Conservation (phyloP, 2,329 filamentous ascomycete species). For the Byssoonygena ceratinophila region DNA sequence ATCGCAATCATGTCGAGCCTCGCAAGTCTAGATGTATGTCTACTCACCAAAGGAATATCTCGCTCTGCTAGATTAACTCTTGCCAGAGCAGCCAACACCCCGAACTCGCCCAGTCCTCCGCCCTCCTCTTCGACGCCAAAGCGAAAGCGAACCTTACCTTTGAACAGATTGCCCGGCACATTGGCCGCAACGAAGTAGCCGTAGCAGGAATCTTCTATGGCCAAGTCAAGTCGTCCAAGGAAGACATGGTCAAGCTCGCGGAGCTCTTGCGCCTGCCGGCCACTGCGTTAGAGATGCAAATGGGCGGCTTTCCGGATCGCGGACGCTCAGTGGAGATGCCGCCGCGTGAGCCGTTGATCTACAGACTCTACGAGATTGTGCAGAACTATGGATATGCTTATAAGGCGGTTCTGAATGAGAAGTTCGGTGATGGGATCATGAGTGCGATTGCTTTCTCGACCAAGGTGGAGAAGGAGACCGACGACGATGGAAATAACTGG, state of each 20-base stretch:
- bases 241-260: constrained; percentile 59
- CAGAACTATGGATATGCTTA: constrained; percentile 96
- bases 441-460: constrained; percentile 86
- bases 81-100: constrained; percentile 40
- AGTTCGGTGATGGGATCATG: constrained; percentile 92
- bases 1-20: constrained; percentile 7
- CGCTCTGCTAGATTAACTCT: not conserved
- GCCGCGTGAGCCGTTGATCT: constrained; percentile 75
- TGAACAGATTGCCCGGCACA: constrained; percentile 60
- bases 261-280: constrained; percentile 52
- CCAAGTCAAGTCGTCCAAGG: constrained; percentile 60
- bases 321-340: constrained; percentile 73
- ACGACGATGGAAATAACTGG: constrained; percentile 70
- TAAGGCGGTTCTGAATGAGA: constrained; percentile 91
- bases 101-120: constrained; percentile 59
- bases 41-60: not conserved
- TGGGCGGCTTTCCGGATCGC: constrained; percentile 68
- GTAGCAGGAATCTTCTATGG: constrained; percentile 86
- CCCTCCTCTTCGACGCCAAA: constrained; percentile 71
- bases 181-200: constrained; percentile 73
- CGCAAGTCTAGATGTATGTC: constrained; percentile 12
- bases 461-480: constrained; percentile 86
- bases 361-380: constrained; percentile 84
- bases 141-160: constrained; percentile 65
- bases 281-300: constrained; percentile 48